Evolutionary conservation across 768 basidiomycete species (phyloP), one percentile per base, ranked within the genome.

Genomic region (Pholiota microspora): DNA sequence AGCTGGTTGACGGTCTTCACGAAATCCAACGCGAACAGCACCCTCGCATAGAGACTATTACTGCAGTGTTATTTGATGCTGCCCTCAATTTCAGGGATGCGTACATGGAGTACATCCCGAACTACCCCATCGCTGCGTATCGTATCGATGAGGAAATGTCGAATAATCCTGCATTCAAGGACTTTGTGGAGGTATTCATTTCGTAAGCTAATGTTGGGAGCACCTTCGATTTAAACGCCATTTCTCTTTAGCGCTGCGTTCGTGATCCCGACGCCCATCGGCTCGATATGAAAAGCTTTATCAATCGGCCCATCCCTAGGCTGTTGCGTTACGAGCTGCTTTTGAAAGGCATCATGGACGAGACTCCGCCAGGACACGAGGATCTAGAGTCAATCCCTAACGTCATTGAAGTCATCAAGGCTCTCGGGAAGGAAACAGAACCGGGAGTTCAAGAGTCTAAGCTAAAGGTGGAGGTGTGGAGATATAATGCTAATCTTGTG

Each of bases 211-310:
- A n/a, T n/a, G n/a, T n/a, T n/a, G n/a, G n/a, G n/a, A n/a, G n/a
- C n/a, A n/a, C n/a, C n/a, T n/a, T n/a, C n/a, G n/a, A n/a, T n/a
- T n/a, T n/a, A n/a, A n/a, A n/a, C n/a, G n/a, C n/a, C n/a, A 7
- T n/a, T 42, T 38, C 16, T 16, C 4, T 5, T 23, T 42, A 42
- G 40, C 40, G 16, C 18, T 77, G 76, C 47, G 62, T 76, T 9
- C 83, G 87, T 28, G 85, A 92, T 60, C 82, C 86, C 0, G 88
- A 89, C 54, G 83, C 93, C 0, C 85, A 89, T 63, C 84, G 88
- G 47, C 77, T 92, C 16, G 94, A 94, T 66, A 89, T 99, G 83
- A 94, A 95, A 67, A 88, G 80, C 61, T 99, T 98, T 72, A 89
- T 95, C 64, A 86, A 92, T 62, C 85, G 94, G 32, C 93, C 95